Percentiles rank a stretch among this genome's conserved stretches.
These are phyloP conservation scores for Domatiomyces catenatus DNA, from an alignment of 2,329 filamentous ascomycete genomes.

Conservation along the genomic window DNA sequence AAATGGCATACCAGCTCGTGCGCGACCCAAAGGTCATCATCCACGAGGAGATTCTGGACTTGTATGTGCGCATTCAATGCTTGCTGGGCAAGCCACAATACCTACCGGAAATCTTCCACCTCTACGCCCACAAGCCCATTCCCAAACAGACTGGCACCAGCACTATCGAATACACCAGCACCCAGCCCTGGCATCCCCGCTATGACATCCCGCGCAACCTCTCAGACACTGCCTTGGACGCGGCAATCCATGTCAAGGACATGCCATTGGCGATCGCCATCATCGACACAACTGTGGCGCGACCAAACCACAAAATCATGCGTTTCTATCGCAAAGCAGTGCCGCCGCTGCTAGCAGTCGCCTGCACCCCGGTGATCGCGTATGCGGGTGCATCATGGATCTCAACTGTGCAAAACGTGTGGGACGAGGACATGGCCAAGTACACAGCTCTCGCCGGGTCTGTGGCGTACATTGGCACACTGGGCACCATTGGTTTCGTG, in stretches of 20 bases:
- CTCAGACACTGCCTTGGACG: slow-evolving; percentile 58
- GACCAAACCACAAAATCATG: slow-evolving; percentile 28
- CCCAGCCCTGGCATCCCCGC: slow-evolving; percentile 45
- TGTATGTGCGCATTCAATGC: slow-evolving; percentile 64
- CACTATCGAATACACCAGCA: slow-evolving; percentile 44
- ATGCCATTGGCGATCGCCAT: slow-evolving; percentile 64
- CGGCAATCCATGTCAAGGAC: slow-evolving; percentile 65
- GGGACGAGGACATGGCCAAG: slow-evolving; percentile 61
- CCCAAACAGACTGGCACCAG: slow-evolving; percentile 37
- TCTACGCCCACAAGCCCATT: slow-evolving; percentile 71
- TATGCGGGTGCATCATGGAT: slow-evolving; percentile 47
- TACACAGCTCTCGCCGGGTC: slow-evolving; percentile 66
- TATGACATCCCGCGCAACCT: slow-evolving; percentile 57
- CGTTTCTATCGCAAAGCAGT: slow-evolving; percentile 30
- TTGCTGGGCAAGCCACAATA: slow-evolving; percentile 57
- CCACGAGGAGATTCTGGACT: slow-evolving; percentile 52
- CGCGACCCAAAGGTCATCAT: slow-evolving; percentile 66
- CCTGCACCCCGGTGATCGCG: slow-evolving; percentile 28
- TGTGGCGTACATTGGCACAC: slow-evolving; percentile 67
- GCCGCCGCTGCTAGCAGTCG: slow-evolving; percentile 26
- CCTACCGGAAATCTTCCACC: slow-evolving; percentile 61
- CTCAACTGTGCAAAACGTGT: slow-evolving; percentile 52
- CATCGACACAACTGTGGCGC: slow-evolving; percentile 45
- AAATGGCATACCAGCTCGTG: slow-evolving; percentile 52
- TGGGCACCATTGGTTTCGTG: slow-evolving; percentile 66